phyloP scores from a whole-genome alignment of 257 asterid species.

The Primulina huaijiensis region DNA sequence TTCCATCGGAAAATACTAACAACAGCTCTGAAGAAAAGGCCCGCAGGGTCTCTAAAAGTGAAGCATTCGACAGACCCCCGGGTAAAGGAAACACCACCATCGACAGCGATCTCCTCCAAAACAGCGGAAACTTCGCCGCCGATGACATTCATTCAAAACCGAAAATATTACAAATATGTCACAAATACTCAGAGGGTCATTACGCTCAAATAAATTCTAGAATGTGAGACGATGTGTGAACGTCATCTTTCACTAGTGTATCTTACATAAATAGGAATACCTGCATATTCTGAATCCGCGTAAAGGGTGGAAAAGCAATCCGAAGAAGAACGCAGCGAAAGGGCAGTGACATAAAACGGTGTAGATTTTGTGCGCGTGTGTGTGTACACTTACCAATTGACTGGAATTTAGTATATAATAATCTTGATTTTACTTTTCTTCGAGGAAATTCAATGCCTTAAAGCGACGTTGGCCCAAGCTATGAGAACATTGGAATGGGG shows the following conservation, averaged over 20 bases:
- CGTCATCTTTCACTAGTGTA: neutral
- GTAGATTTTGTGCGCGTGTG: no score
- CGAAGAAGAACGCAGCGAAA: no score
- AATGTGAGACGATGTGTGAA: neutral
- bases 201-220: constrained; percentile 9
- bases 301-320: constrained; percentile 7
- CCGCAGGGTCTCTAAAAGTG: constrained; percentile 53
- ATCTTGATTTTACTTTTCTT: no score
- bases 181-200: neutral
- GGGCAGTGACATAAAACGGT: no score
- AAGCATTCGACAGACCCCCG: constrained; percentile 57
- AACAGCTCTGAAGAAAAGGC: constrained; percentile 50
- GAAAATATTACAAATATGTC: neutral
- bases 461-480: no score
- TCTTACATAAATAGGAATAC: neutral
- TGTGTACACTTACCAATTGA: no score
- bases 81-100: constrained; percentile 74
- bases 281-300: constrained; percentile 55
- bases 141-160: constrained; percentile 65
- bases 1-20: constrained; percentile 38
- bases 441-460: no score
- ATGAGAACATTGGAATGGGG: no score
- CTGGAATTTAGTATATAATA: no score
- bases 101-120: constrained; percentile 77
- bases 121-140: constrained; percentile 78